Evolutionary conservation across 176 grass and related monocot species (phyloP).

Genomic region (Bothriochloa decipiens): DNA sequence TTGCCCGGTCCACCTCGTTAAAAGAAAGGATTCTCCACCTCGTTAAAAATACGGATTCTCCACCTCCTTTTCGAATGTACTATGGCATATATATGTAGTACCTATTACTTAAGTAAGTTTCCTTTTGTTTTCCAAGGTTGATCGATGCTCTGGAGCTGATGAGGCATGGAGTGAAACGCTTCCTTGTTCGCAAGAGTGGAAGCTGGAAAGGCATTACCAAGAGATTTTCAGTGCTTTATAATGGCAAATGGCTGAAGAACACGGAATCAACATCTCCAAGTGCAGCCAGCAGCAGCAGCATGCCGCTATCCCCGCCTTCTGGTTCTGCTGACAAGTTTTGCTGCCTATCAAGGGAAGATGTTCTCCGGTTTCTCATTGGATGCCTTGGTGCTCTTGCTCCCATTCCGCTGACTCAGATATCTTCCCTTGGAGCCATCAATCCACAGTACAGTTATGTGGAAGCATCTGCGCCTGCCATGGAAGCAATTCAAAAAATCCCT

Average conservation of each 20-base stretch:
- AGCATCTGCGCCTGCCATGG: conserved; percentile 65
- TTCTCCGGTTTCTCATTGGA: conserved; percentile 90
- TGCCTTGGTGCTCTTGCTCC: conserved; percentile 90
- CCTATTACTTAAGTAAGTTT: conserved; percentile 20
- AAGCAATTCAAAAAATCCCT: conserved; percentile 69
- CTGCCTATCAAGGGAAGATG: conserved; percentile 86
- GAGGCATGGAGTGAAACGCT: conserved; percentile 86
- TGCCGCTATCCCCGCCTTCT: conserved; percentile 29
- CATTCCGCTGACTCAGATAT: conserved; percentile 77
- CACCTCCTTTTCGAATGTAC: background rate
- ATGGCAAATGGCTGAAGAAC: conserved; percentile 90
- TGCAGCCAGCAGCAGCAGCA: conserved; percentile 47
- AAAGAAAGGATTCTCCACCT: background rate
- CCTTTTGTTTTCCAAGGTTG: conserved; percentile 54
- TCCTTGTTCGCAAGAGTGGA: conserved; percentile 87
- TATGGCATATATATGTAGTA: background rate
- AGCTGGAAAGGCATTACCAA: conserved; percentile 81
- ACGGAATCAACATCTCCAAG: conserved; percentile 53
- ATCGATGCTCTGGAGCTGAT: conserved; percentile 93
- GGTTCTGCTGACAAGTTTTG: conserved; percentile 64
- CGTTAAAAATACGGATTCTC: background rate
- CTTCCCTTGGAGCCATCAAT: conserved; percentile 70
- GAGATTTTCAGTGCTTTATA: conserved; percentile 84
- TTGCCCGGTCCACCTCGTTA: background rate
- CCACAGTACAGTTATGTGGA: conserved; percentile 58